Conservation (phyloP, 2,329 filamentous ascomycete species). For the Fusarium sp. region DNA sequence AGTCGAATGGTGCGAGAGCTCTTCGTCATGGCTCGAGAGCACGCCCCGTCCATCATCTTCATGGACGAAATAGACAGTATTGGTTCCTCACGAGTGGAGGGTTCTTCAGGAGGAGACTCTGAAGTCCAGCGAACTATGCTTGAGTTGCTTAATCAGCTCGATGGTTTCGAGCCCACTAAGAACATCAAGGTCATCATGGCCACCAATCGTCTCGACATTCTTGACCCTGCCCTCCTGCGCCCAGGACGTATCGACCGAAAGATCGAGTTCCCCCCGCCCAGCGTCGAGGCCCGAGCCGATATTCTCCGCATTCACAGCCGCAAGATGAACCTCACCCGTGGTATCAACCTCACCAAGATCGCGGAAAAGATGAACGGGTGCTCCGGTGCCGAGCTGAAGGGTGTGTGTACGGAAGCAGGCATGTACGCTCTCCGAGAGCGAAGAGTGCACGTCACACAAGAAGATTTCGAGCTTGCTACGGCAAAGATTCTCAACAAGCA, state of each 20-base stretch:
- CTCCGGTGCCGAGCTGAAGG: constrained; percentile 96
- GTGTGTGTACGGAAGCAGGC: constrained; percentile 97
- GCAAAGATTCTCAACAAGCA: constrained; percentile 99
- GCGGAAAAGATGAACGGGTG: constrained; percentile 99
- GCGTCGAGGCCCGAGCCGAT: constrained; percentile 94
- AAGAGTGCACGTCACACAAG: constrained; percentile 97
- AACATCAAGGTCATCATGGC: constrained; percentile 99
- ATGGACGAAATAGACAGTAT: constrained; percentile 99
- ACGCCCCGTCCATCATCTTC: constrained; percentile 98
- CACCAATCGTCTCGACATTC: constrained; percentile 95
- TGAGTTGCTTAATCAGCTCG: constrained; percentile 96
- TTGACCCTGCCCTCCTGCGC: constrained; percentile 92
- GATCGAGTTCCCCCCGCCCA: constrained; percentile 98
- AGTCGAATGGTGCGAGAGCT: constrained; percentile 98
- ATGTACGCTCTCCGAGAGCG: constrained; percentile 98
- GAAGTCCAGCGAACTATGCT: constrained; percentile 99
- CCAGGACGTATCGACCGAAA: constrained; percentile 99
- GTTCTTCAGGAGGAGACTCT: constrained; percentile 92
- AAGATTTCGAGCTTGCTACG: constrained; percentile 97
- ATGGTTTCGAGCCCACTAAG: constrained; percentile 98
- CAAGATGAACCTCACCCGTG: constrained; percentile 98
- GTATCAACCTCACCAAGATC: constrained; percentile 98
- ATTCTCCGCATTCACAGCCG: constrained; percentile 97
- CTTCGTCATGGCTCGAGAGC: constrained; percentile 98
- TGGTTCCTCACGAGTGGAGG: constrained; percentile 95